These are phyloP conservation scores for Pseudozyma sp. DNA, from an alignment of 1,284 basidiomycete species.

Conservation along the genomic window DNA sequence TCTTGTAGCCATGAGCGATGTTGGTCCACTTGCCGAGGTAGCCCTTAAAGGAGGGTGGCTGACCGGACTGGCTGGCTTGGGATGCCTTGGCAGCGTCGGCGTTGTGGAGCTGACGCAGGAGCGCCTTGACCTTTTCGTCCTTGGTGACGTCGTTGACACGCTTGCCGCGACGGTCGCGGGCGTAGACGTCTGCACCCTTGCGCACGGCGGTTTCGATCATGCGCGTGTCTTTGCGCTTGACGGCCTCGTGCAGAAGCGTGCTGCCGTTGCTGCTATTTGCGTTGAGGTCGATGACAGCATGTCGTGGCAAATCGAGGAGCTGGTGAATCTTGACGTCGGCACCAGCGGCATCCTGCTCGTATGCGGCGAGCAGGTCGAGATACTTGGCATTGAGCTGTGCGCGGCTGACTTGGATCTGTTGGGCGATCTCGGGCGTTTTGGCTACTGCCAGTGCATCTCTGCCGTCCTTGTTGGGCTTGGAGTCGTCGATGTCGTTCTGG, in stretches of 20 bases:
- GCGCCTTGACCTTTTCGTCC: conserved; percentile 83
- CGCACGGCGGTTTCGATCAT: conserved; percentile 85
- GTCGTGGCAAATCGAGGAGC: conserved; percentile 51
- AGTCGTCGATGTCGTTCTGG: conserved; percentile 83
- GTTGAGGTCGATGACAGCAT: conserved; percentile 60
- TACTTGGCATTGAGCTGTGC: conserved; percentile 82
- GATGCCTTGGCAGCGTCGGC: conserved; percentile 71
- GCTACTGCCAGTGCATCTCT: conserved; percentile 80
- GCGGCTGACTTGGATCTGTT: conserved; percentile 81
- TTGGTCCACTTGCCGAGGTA: conserved; percentile 84
- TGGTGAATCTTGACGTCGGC: conserved; percentile 72
- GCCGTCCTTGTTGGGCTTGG: conserved; percentile 78
- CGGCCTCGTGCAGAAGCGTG: conserved; percentile 88
- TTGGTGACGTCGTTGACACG: conserved; percentile 78
- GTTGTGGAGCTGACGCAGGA: conserved; percentile 78
- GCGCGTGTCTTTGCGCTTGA: conserved; percentile 81
- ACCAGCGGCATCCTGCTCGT: conserved; percentile 65
- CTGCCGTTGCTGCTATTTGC: conserved; percentile 64
- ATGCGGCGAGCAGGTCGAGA: conserved; percentile 75
- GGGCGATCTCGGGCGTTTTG: conserved; percentile 75
- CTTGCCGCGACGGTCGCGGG: conserved; percentile 82
- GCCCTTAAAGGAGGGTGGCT: conserved; percentile 63
- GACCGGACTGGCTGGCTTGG: conserved; percentile 55
- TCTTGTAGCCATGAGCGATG: conserved; percentile 88
- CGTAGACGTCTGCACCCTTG: conserved; percentile 89